A percentile compares a stretch with the other conserved stretches of the same genome.
Evolutionary conservation across 1,284 basidiomycete genomes (phyloP).

Genomic region (Ustilago shanxiensis): DNA sequence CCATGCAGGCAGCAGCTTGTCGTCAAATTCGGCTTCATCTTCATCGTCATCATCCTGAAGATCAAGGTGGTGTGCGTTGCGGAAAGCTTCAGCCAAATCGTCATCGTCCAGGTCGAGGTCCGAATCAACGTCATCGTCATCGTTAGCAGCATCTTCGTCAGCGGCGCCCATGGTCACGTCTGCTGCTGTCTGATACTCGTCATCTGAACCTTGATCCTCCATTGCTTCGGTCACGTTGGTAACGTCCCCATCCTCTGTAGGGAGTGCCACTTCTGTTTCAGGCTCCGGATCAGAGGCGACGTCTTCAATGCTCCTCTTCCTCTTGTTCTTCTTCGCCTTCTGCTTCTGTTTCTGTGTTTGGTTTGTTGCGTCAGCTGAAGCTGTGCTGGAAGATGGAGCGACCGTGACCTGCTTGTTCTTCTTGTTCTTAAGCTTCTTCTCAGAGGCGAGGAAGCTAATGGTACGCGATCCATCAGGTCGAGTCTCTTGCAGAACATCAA

Average conservation of each 20-base stretch:
- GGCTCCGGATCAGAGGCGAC: conserved; percentile 17
- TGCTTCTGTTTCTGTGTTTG: conserved; percentile 3
- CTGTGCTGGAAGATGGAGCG: conserved; percentile 8
- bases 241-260: conserved; percentile 20
- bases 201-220: conserved; percentile 42
- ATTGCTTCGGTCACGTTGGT: conserved; percentile 14
- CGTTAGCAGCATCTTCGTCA: conserved; percentile 15
- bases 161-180: conserved; percentile 18
- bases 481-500: conserved; percentile 56
- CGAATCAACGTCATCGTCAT: conserved; percentile 26
- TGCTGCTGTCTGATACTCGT: conserved; percentile 35
- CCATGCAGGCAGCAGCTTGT: conserved; percentile 70
- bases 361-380: not conserved
- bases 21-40: conserved; percentile 33
- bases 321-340: conserved; percentile 21
- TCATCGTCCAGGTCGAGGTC: conserved; percentile 44
- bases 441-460: conserved; percentile 48
- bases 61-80: conserved; percentile 45
- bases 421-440: conserved; percentile 43
- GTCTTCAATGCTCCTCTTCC: conserved; percentile 37
- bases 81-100: conserved; percentile 47
- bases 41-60: conserved; percentile 42
- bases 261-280: conserved; percentile 20
- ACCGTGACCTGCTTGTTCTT: conserved; percentile 23
- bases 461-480: conserved; percentile 49